Percentiles rank a stretch among this genome's conserved stretches.
Evolutionary conservation across 2,329 filamentous ascomycete species (phyloP).

Genomic region (Cercospora brassicicola): DNA sequence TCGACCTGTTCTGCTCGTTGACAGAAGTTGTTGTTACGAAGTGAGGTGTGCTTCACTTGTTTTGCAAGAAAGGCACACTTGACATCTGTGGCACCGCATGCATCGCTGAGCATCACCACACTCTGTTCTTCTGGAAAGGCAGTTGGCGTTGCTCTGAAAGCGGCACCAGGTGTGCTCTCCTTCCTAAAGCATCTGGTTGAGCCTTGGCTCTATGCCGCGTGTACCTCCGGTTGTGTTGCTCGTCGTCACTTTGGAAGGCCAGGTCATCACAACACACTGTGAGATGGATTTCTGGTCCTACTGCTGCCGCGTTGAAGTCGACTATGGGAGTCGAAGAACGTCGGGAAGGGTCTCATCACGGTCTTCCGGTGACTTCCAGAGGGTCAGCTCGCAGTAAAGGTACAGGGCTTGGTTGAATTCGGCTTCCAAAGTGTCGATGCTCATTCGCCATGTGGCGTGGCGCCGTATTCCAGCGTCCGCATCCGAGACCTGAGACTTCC

Average conservation of each 20-base stretch:
- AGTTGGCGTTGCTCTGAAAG: background rate
- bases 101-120: constrained; percentile 11
- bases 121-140: background rate
- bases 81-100: constrained; percentile 6
- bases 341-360: background rate
- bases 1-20: constrained; percentile 4
- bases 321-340: background rate
- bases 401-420: constrained; percentile 5
- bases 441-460: constrained; percentile 24
- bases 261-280: background rate
- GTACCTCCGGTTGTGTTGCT: constrained; percentile 8
- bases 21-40: constrained; percentile 7
- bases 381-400: background rate
- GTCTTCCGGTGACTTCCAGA: background rate
- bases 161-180: constrained; percentile 9
- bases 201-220: constrained; percentile 15
- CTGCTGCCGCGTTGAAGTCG: constrained; percentile 5
- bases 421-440: constrained; percentile 14
- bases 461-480: background rate
- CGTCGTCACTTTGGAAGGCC: background rate
- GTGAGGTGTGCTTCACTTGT: background rate
- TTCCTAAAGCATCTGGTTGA: constrained; percentile 16
- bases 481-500: constrained; percentile 14
- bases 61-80: constrained; percentile 1
- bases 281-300: background rate